A percentile compares a stretch with the other conserved stretches of the same genome.
These are phyloP conservation scores for Talaromyces wortmannii DNA, from an alignment of 495 filamentous ascomycete genomes.

Conservation along the genomic window DNA sequence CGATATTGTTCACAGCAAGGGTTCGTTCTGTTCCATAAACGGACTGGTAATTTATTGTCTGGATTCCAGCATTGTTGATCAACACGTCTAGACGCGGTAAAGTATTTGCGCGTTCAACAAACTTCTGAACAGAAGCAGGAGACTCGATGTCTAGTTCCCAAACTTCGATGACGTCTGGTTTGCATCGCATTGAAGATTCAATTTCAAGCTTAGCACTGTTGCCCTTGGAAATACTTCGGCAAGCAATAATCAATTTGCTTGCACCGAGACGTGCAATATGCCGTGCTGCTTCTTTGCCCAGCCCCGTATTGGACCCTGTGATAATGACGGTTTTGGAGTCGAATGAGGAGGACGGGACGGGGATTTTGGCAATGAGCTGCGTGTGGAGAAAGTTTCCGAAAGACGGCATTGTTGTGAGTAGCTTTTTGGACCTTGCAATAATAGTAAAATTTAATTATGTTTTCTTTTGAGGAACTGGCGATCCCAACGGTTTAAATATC, in stretches of 20 bases:
- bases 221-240: slow-evolving; percentile 43
- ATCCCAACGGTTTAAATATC: no score
- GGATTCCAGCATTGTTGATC: slow-evolving; percentile 40
- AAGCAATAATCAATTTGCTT: slow-evolving; percentile 44
- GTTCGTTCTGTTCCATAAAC: slow-evolving; percentile 36
- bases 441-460: no score
- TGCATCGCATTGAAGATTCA: slow-evolving; percentile 7
- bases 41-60: slow-evolving; percentile 9
- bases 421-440: no score
- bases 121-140: slow-evolving; percentile 24
- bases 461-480: no score
- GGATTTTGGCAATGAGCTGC: not conserved
- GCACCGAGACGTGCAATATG: slow-evolving; percentile 26
- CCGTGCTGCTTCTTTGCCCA: slow-evolving; percentile 20
- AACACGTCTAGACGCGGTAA: slow-evolving; percentile 32
- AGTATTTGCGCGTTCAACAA: slow-evolving; percentile 27
- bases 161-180: slow-evolving; percentile 36
- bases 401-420: no score
- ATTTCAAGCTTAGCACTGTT: slow-evolving; percentile 26
- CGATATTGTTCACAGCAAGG: slow-evolving; percentile 48
- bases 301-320: slow-evolving; percentile 20
- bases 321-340: slow-evolving; percentile 21
- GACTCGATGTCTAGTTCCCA: slow-evolving; percentile 49
- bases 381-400: no score
- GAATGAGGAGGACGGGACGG: slow-evolving; percentile 25